phyloP scores from a whole-genome alignment of 2,329 filamentous ascomycete genomes.

The Epichloe coenophiala region DNA sequence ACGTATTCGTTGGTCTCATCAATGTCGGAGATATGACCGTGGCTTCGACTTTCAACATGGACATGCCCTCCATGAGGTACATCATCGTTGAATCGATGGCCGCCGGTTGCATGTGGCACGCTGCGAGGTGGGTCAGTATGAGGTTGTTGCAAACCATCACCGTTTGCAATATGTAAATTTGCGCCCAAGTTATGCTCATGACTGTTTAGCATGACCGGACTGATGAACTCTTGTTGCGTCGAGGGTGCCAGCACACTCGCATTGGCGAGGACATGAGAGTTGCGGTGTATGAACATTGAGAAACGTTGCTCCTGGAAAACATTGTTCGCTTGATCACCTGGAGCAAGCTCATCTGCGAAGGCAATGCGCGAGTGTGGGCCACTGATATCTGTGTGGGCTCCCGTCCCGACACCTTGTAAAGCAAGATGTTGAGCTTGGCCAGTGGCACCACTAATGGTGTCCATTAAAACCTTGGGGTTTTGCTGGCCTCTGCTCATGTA shows the following conservation, averaged over 20 bases:
- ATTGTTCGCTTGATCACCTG: neutral
- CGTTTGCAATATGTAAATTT: neutral
- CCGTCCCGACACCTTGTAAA: constrained; percentile 6
- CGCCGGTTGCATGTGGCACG: neutral
- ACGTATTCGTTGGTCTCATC: neutral
- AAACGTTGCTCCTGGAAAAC: neutral
- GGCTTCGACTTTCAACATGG: neutral
- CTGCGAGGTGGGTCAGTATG: neutral
- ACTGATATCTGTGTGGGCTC: neutral
- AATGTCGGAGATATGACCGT: neutral
- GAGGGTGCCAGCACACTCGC: neutral
- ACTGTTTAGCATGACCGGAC: neutral
- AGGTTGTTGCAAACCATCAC: neutral
- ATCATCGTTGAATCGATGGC: neutral
- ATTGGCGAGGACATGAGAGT: neutral
- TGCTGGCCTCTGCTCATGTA: constrained; percentile 14
- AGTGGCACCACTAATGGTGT: neutral
- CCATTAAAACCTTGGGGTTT: constrained; percentile 4
- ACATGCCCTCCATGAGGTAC: neutral
- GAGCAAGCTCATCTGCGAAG: neutral
- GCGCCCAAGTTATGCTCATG: neutral
- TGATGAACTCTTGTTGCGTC: neutral
- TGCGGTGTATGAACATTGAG: neutral
- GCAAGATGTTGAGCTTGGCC: constrained; percentile 1
- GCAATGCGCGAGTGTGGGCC: neutral